phyloP scores from a whole-genome alignment of 139 green algal genomes.

The Desmodesmus armatus region DNA sequence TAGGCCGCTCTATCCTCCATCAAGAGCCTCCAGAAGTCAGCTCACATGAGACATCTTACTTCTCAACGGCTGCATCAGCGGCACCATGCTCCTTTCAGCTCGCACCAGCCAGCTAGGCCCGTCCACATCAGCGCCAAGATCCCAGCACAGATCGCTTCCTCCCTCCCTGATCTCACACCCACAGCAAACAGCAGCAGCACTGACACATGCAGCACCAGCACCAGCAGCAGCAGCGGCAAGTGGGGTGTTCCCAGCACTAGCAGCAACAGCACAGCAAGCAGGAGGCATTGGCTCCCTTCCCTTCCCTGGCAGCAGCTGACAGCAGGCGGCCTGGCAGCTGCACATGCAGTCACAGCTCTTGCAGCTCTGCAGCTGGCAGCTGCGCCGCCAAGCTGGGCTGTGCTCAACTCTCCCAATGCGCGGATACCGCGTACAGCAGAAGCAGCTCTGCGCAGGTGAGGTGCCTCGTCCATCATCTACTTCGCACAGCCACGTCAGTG shows the following conservation, averaged over 20 bases:
- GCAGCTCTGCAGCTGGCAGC: constrained; percentile 28
- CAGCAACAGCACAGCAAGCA: neutral
- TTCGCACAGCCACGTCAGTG: neutral
- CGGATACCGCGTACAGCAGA: constrained; percentile 73
- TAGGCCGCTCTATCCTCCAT: too few relatives aligned
- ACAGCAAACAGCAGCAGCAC: constrained; percentile 17
- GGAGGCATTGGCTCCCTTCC: neutral
- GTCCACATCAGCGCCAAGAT: too few relatives aligned
- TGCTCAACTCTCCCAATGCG: constrained; percentile 81
- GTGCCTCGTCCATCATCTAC: too few relatives aligned
- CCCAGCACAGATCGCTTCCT: too few relatives aligned
- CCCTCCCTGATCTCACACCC: too few relatives aligned
- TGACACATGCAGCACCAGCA: neutral
- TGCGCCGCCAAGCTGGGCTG: constrained; percentile 56
- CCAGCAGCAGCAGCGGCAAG: neutral
- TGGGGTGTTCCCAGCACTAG: neutral
- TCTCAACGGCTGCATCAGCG: too few relatives aligned
- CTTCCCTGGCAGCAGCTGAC: neutral
- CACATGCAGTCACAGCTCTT: neutral
- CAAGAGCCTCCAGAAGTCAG: too few relatives aligned
- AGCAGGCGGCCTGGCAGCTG: constrained; percentile 25
- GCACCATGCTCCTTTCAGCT: too few relatives aligned
- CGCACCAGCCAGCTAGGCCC: neutral
- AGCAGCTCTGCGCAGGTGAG: constrained; percentile 65
- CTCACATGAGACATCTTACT: too few relatives aligned